A percentile compares a stretch with the other conserved stretches of the same genome.
phyloP scores from a whole-genome alignment of 139 green algal genomes.

The Bryopsis sp. region DNA sequence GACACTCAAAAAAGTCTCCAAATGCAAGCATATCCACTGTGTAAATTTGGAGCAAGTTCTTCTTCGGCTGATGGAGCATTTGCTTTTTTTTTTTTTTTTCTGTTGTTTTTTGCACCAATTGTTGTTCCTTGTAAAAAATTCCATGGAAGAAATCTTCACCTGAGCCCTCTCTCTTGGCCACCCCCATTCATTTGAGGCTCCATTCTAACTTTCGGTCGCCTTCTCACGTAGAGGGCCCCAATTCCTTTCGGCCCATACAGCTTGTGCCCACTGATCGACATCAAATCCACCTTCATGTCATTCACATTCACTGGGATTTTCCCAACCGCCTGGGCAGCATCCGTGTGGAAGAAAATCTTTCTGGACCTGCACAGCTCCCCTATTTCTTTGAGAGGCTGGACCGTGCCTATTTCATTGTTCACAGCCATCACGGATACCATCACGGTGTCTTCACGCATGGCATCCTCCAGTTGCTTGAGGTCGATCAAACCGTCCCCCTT shows the following conservation, averaged over 20 bases:
- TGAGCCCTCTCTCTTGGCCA: constrained; percentile 90
- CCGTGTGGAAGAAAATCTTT: constrained; percentile 92
- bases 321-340: constrained; percentile 82
- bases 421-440: constrained; percentile 92
- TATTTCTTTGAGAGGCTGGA: constrained; percentile 90
- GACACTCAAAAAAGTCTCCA: no score
- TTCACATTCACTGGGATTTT: constrained; percentile 93
- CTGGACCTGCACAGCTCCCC: constrained; percentile 65
- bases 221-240: constrained; percentile 92
- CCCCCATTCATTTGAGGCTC: constrained; percentile 92
- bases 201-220: constrained; percentile 85
- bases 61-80: no score
- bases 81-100: no score
- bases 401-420: constrained; percentile 97
- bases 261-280: constrained; percentile 95
- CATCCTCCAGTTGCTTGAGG: constrained; percentile 60
- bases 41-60: no score
- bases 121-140: no score
- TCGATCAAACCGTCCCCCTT: constrained; percentile 75
- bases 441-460: constrained; percentile 79
- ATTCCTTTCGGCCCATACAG: constrained; percentile 97
- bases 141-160: constrained; percentile 66
- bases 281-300: constrained; percentile 76
- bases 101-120: no score
- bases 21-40: no score